Percentiles rank a stretch among this genome's conserved stretches.
These are phyloP conservation scores for Trichosporon sp. DNA, from an alignment of 1,284 basidiomycete species.

Conservation along the genomic window DNA sequence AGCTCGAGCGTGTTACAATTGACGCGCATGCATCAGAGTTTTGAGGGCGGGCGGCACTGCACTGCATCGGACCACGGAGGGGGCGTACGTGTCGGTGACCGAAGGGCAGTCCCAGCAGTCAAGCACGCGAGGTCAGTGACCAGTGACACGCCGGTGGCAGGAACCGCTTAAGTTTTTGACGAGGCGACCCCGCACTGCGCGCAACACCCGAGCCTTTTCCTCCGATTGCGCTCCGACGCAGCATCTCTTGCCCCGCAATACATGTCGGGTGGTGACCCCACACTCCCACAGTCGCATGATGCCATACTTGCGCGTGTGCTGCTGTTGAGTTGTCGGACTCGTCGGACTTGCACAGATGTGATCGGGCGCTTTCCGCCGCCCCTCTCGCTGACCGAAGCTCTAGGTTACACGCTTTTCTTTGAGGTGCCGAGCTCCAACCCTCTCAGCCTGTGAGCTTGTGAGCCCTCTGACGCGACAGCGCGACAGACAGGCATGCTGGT, in stretches of 20 bases:
- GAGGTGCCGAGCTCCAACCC: neutral
- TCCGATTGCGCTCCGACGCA: neutral
- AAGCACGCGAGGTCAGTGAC: neutral
- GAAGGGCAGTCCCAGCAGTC: neutral
- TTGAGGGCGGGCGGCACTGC: neutral
- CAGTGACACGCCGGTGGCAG: neutral
- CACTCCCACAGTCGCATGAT: neutral
- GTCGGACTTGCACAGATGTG: neutral
- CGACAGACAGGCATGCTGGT: neutral
- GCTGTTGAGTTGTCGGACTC: neutral
- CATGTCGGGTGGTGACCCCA: neutral
- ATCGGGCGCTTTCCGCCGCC: neutral
- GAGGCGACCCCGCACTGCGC: neutral
- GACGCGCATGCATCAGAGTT: neutral
- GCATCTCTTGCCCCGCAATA: neutral
- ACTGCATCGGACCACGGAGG: neutral
- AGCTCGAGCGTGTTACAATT: constrained; percentile 3
- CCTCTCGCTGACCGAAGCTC: no score
- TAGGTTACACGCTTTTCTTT: neutral
- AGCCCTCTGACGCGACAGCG: neutral
- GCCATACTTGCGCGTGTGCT: neutral
- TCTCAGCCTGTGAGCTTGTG: no score
- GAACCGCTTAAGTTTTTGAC: constrained; percentile 1
- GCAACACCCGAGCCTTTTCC: neutral
- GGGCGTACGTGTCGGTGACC: neutral